Evolutionary conservation across 352 stramenopile genomes (phyloP).

Genomic region (Globisporangium recalcitrans): DNA sequence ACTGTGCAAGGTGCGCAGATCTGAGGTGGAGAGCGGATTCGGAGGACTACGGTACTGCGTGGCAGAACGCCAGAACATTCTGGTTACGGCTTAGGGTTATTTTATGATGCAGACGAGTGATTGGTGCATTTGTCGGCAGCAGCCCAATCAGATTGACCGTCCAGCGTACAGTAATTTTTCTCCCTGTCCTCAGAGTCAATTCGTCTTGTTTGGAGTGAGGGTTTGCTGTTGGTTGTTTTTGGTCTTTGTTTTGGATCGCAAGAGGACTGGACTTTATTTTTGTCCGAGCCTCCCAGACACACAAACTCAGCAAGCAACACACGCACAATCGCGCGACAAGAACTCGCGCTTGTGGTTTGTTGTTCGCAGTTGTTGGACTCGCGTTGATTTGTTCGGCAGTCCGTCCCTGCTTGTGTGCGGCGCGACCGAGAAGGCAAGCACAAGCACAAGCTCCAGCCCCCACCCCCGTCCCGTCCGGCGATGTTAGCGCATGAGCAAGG

Average conservation of each 20-base stretch:
- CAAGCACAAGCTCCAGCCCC: too few relatives aligned
- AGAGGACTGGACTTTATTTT: constrained; percentile 17
- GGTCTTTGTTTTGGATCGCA: constrained; percentile 8
- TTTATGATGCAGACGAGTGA: too few relatives aligned
- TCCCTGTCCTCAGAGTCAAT: background rate
- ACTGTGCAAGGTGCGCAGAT: background rate
- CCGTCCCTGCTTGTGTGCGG: constrained; percentile 2
- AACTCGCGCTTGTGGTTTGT: background rate
- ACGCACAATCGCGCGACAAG: constrained; percentile 9
- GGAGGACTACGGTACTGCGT: background rate
- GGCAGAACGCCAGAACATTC: constrained; percentile 4
- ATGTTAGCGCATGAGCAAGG: constrained; percentile 23
- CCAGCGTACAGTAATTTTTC: background rate
- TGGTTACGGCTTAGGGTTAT: background rate
- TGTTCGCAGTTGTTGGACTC: background rate
- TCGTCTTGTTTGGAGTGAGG: constrained; percentile 1
- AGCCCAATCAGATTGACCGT: background rate
- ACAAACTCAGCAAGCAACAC: too few relatives aligned
- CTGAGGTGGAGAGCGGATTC: background rate
- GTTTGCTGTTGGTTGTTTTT: constrained; percentile 5
- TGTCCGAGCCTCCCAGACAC: constrained; percentile 2
- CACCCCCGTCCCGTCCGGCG: constrained; percentile 7
- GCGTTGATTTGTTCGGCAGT: background rate
- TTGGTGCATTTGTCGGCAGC: too few relatives aligned
- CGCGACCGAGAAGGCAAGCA: background rate